These are phyloP conservation scores for Fusarium bulbicola DNA, from an alignment of 2,329 filamentous ascomycete species.

Conservation along the genomic window DNA sequence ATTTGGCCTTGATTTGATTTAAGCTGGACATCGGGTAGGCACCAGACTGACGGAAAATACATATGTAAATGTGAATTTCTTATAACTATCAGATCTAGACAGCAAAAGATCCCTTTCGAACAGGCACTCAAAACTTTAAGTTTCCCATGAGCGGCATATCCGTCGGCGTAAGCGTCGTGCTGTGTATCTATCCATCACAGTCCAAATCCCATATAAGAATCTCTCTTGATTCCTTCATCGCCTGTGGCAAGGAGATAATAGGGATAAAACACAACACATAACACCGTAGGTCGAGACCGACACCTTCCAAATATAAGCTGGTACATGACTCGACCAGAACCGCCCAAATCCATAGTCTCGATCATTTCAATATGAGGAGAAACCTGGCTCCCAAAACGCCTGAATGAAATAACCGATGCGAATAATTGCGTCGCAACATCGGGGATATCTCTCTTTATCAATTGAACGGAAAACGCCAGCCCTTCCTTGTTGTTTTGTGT, in stretches of 20 bases:
- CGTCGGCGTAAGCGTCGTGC: conserved; percentile 37
- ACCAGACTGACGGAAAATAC: background rate
- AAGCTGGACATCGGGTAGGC: background rate
- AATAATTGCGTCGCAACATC: conserved; percentile 36
- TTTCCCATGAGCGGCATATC: conserved; percentile 30
- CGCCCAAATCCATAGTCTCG: conserved; percentile 22
- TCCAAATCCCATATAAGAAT: conserved; percentile 24
- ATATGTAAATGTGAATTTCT: conserved; percentile 11
- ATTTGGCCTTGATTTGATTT: background rate
- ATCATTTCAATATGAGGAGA: conserved; percentile 13
- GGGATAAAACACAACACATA: conserved; percentile 29
- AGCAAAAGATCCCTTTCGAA: conserved; percentile 17
- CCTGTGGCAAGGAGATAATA: conserved; percentile 12
- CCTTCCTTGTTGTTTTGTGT: conserved; percentile 35
- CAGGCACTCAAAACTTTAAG: conserved; percentile 12
- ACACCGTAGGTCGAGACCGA: background rate
- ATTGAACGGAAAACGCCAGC: conserved; percentile 44
- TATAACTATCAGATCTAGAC: conserved; percentile 27
- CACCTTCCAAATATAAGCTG: conserved; percentile 3
- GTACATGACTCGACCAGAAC: conserved; percentile 29
- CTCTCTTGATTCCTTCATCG: conserved; percentile 29
- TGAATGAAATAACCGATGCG: conserved; percentile 31
- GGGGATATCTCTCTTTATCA: conserved; percentile 43
- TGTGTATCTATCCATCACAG: conserved; percentile 33
- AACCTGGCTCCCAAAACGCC: conserved; percentile 9